phyloP scores from a whole-genome alignment of 495 filamentous ascomycete species.

The Trichoderma asperelloides region DNA sequence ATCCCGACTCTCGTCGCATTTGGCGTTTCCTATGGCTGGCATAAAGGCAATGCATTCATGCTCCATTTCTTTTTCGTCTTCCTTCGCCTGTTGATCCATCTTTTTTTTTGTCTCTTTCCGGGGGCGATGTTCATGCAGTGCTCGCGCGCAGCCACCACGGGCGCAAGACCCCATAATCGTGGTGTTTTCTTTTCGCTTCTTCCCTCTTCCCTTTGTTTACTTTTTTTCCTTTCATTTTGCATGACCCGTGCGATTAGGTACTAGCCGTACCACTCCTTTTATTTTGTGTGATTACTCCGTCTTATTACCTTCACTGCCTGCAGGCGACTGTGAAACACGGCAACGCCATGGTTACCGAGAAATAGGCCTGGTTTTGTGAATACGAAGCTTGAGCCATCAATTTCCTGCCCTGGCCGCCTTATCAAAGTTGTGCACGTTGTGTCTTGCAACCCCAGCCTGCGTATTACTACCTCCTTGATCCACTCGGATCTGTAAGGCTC shows the following conservation, averaged over 20 bases:
- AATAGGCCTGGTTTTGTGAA: neutral
- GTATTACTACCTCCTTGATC: neutral
- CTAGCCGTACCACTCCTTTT: neutral
- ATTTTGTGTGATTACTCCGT: neutral
- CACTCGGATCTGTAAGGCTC: no score
- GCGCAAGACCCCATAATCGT: no score
- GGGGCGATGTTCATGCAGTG: neutral
- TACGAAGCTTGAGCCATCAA: slow-evolving; percentile 7
- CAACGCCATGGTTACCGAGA: neutral
- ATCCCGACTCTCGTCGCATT: no score
- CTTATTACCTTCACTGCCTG: neutral
- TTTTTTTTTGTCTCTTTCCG: neutral
- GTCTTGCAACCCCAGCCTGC: neutral
- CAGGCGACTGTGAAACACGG: neutral
- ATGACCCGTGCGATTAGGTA: neutral
- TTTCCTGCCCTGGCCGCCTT: slow-evolving; percentile 1
- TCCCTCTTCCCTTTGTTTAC: neutral
- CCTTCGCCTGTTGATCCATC: neutral
- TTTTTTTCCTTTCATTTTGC: neutral
- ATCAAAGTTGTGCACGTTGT: neutral
- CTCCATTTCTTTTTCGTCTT: neutral
- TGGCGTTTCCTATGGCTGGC: no score
- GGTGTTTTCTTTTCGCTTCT: neutral
- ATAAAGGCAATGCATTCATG: neutral
- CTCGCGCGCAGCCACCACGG: neutral